Evolutionary conservation across 2,329 filamentous ascomycete genomes (phyloP).

Genomic region (Apiospora malaysiana): DNA sequence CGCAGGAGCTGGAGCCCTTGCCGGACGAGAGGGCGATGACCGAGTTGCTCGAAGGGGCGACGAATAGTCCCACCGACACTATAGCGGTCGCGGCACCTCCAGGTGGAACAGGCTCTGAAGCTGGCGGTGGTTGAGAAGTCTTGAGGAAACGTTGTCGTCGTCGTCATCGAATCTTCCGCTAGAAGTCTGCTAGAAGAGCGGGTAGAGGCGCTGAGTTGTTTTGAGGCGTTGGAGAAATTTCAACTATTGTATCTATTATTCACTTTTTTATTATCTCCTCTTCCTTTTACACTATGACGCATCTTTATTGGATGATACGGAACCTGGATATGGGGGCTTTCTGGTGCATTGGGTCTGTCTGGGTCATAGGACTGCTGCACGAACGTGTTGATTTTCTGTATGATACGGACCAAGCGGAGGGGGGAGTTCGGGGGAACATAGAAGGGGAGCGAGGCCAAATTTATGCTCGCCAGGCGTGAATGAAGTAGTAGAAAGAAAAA

Average conservation of each 20-base stretch:
- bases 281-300: background rate
- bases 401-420: background rate
- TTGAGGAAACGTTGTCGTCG: too few species aligned
- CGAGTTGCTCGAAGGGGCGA: background rate
- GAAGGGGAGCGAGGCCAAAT: background rate
- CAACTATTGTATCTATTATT: conserved; percentile 14
- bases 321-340: background rate
- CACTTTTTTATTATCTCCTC: background rate
- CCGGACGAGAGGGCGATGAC: background rate
- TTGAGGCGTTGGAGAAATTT: background rate
- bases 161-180: background rate
- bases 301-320: background rate
- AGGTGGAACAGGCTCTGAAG: background rate
- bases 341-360: background rate
- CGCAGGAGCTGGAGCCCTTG: background rate
- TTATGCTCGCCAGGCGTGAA: background rate
- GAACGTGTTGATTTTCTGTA: background rate
- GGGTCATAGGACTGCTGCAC: conserved; percentile 3
- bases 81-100: background rate
- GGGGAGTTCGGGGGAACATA: background rate
- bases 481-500: conserved; percentile 9
- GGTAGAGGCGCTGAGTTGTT: background rate
- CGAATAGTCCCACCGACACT: background rate
- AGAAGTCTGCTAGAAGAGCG: background rate
- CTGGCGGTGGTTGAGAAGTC: background rate